These are phyloP conservation scores for Malassezia globosa DNA, from an alignment of 1,284 basidiomycete species.

Conservation along the genomic window DNA sequence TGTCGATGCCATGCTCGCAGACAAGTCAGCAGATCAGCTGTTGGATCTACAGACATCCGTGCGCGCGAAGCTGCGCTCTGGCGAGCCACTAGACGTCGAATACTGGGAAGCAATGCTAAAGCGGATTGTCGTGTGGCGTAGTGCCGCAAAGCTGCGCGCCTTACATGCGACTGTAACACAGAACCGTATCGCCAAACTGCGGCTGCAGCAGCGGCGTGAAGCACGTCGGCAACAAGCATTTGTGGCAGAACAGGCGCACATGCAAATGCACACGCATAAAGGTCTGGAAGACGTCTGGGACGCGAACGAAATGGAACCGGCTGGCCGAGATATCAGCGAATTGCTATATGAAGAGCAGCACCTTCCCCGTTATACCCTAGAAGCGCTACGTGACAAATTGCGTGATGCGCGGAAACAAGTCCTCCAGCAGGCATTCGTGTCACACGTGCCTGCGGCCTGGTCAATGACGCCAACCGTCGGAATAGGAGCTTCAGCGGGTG, in stretches of 20 bases:
- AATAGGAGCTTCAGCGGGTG: too few species aligned
- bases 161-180: conserved; percentile 91
- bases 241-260: conserved; percentile 59
- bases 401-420: conserved; percentile 26
- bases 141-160: conserved; percentile 83
- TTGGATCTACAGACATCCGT: conserved; percentile 71
- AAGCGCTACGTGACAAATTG: conserved; percentile 22
- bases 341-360: conserved; percentile 29
- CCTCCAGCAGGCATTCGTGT: conserved; percentile 24
- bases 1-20: conserved; percentile 35
- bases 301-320: conserved; percentile 34
- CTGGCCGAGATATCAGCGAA: conserved; percentile 15
- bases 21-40: conserved; percentile 57
- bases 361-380: conserved; percentile 20
- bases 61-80: conserved; percentile 73
- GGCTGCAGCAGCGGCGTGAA: conserved; percentile 86
- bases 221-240: conserved; percentile 78
- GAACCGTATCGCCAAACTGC: conserved; percentile 86
- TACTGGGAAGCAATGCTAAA: conserved; percentile 92
- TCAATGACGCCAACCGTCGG: neutral
- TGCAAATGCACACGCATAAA: conserved; percentile 53
- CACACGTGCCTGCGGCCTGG: conserved; percentile 1
- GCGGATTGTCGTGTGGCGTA: conserved; percentile 91
- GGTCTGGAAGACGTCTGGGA: conserved; percentile 6
- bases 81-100: conserved; percentile 89